Evolutionary conservation across 306 rosid species (phyloP).

Genomic region (Lathyrus oleraceus): DNA sequence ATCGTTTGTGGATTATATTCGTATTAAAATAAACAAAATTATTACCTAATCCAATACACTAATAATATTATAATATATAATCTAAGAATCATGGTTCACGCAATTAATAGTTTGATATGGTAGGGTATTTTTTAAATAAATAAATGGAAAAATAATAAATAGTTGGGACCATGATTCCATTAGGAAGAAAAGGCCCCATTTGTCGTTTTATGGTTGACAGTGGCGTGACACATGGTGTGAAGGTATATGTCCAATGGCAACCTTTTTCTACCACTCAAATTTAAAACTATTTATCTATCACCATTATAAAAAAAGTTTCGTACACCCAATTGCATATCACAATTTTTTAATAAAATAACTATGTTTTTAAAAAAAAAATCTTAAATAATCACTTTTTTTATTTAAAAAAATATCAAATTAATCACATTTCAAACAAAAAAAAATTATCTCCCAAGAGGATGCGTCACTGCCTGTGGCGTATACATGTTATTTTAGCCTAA

Average conservation of each 20-base stretch:
- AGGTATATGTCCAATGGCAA: conserved; percentile 43
- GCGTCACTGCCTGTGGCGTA: too few species aligned
- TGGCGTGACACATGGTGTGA: conserved; percentile 27
- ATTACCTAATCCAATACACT: conserved; percentile 12
- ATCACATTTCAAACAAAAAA: too few species aligned
- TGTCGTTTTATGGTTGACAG: conserved; percentile 49
- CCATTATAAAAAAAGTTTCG: too few species aligned
- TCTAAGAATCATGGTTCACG: not conserved
- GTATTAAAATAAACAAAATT: not conserved
- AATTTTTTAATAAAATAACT: too few species aligned
- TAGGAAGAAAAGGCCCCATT: conserved; percentile 47
- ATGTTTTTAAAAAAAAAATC: too few species aligned
- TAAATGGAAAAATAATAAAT: not conserved
- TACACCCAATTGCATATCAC: too few species aligned
- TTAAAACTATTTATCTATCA: not conserved
- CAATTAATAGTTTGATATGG: conserved; percentile 10
- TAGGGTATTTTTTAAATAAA: not conserved
- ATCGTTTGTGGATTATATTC: not conserved
- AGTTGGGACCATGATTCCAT: conserved; percentile 18
- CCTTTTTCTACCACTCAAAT: conserved; percentile 59
- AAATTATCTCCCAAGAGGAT: too few species aligned
- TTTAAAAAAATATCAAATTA: too few species aligned
- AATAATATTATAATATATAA: not conserved
- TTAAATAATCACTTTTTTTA: too few species aligned
- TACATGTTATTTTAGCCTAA: too few species aligned